Evolutionary conservation across 176 grass and related monocot species (phyloP).

Genomic region (Dendrocalamus sinicus): DNA sequence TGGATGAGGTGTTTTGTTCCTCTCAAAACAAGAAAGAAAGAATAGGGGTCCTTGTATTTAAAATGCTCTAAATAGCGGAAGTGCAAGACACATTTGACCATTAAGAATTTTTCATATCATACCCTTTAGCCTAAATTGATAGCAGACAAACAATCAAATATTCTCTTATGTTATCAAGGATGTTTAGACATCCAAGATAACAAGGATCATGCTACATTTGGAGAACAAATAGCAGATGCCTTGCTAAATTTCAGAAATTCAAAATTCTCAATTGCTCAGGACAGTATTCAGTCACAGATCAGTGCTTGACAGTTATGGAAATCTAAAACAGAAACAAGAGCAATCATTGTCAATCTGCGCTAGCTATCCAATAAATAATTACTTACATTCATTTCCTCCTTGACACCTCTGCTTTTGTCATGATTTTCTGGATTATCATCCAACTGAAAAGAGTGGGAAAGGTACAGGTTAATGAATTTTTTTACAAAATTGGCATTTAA

Average conservation of each 20-base stretch:
- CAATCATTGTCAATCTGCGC: not conserved
- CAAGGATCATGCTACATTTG: not conserved
- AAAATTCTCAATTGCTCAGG: not conserved
- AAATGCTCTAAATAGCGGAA: not conserved
- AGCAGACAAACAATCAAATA: not conserved
- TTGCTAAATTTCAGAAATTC: not conserved
- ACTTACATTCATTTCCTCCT: slow-evolving; percentile 39
- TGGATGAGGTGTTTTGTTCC: not conserved
- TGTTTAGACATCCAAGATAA: too few relatives aligned
- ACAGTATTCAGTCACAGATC: not conserved
- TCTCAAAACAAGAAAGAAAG: not conserved
- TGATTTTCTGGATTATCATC: slow-evolving; percentile 6
- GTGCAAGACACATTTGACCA: not conserved
- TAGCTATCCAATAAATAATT: not conserved
- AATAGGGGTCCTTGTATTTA: not conserved
- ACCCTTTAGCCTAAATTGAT: not conserved
- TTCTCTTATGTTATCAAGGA: too few relatives aligned
- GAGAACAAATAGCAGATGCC: not conserved
- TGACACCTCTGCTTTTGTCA: not conserved
- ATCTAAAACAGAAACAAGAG: slow-evolving; percentile 1
- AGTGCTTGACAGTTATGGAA: slow-evolving; percentile 13
- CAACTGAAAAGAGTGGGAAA: slow-evolving; percentile 35
- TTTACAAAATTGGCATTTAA: not conserved
- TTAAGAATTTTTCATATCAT: not conserved
- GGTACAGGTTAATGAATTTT: not conserved